Conservation (phyloP, 768 basidiomycete genomes). For the Baorangia bicolor region DNA sequence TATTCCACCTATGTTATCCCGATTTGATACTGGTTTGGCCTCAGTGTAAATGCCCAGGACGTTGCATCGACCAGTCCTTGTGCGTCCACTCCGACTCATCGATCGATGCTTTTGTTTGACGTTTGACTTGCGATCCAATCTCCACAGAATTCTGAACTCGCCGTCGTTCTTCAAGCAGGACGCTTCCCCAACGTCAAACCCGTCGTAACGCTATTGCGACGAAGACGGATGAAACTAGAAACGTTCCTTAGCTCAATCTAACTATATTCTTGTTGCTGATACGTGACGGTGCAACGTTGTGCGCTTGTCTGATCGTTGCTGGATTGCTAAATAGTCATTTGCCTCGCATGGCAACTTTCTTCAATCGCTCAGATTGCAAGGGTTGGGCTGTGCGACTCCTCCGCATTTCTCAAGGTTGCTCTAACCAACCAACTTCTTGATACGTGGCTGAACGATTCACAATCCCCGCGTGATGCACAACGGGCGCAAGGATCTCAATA, state of each 20-base stretch:
- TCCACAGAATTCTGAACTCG: conserved; percentile 3
- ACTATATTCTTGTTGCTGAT: conserved; percentile 11
- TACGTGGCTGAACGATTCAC: too few species aligned
- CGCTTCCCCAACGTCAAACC: neutral
- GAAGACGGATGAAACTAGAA: conserved; percentile 6
- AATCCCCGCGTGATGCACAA: too few species aligned
- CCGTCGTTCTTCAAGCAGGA: neutral
- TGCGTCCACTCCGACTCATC: conserved; percentile 12
- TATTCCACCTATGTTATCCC: conserved; percentile 11
- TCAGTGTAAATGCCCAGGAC: neutral
- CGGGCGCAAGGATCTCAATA: too few species aligned
- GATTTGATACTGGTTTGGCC: conserved; percentile 1
- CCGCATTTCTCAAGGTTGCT: too few species aligned
- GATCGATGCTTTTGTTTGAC: neutral
- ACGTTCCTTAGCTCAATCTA: conserved; percentile 1
- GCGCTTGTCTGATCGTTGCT: neutral
- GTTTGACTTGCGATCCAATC: neutral
- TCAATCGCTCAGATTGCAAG: neutral
- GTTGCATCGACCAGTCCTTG: conserved; percentile 12
- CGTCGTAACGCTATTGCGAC: neutral
- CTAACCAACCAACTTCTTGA: too few species aligned
- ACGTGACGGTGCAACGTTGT: neutral
- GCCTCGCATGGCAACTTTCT: conserved; percentile 2
- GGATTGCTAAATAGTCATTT: conserved; percentile 12
- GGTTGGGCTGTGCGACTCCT: neutral